These are phyloP conservation scores for Tuber calosporum DNA, from an alignment of 495 filamentous ascomycete species.

Conservation along the genomic window DNA sequence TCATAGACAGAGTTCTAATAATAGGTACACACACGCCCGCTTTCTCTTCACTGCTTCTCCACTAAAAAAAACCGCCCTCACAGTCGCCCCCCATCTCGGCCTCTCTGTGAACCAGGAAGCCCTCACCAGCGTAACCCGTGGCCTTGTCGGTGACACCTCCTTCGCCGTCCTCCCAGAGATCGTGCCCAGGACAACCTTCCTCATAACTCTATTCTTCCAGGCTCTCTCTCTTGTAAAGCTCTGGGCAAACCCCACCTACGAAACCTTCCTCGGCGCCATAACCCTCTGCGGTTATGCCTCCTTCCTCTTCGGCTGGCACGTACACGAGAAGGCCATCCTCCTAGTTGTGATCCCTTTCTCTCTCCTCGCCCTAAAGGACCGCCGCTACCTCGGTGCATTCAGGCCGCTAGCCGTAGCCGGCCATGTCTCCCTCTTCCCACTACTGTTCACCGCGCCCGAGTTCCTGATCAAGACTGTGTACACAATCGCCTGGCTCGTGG, in stretches of 20 bases:
- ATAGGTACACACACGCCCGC: background rate
- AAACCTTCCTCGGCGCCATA: constrained; percentile 78
- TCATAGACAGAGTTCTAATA: constrained; percentile 75
- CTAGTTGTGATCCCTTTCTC: constrained; percentile 93
- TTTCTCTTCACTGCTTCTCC: background rate
- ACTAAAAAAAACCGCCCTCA: constrained; percentile 34
- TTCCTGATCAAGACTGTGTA: constrained; percentile 90
- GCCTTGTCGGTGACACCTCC: constrained; percentile 87
- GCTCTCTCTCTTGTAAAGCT: constrained; percentile 69
- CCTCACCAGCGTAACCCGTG: constrained; percentile 79
- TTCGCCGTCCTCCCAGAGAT: constrained; percentile 91
- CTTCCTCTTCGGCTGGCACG: constrained; percentile 97
- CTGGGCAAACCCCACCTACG: constrained; percentile 72
- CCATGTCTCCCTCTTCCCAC: constrained; percentile 88
- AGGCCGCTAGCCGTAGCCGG: constrained; percentile 85
- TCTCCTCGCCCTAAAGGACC: constrained; percentile 83
- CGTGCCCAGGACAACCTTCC: constrained; percentile 68
- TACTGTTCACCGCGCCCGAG: constrained; percentile 85
- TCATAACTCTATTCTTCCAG: constrained; percentile 77
- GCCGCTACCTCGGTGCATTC: constrained; percentile 86
- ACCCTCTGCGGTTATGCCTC: constrained; percentile 95
- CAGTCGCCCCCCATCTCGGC: constrained; percentile 72
- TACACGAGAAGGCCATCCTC: constrained; percentile 94
- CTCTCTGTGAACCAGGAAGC: constrained; percentile 65
- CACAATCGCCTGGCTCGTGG: constrained; percentile 81